Percentiles rank a stretch among this genome's conserved stretches.
These are phyloP conservation scores for Tulasnella sp. DNA, from an alignment of 768 basidiomycete species.

Conservation along the genomic window DNA sequence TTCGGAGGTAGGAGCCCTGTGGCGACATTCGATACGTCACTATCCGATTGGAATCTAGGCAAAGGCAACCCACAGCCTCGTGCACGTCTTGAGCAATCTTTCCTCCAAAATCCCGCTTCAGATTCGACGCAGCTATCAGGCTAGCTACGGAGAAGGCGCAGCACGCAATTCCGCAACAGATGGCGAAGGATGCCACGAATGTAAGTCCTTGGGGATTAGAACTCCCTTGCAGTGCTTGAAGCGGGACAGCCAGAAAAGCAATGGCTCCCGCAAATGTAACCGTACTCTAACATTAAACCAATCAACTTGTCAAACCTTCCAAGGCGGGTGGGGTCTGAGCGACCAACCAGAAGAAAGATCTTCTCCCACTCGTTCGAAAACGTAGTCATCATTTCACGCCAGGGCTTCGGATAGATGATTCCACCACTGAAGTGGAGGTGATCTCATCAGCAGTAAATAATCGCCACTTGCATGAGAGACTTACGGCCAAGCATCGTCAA, in stretches of 20 bases:
- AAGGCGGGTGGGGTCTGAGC: no score
- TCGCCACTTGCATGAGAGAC: not conserved
- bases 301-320: not conserved
- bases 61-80: not conserved
- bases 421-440: not conserved
- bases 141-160: not conserved
- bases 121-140: not conserved
- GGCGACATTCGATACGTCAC: not conserved
- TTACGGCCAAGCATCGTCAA: conserved; percentile 1
- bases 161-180: not conserved
- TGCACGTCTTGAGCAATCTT: not conserved
- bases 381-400: not conserved
- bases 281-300: not conserved
- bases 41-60: not conserved
- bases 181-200: not conserved
- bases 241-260: not conserved
- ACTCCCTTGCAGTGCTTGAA: not conserved
- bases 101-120: conserved; percentile 4
- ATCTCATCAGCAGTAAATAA: not conserved
- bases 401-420: not conserved
- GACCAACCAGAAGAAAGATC: not conserved
- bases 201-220: not conserved
- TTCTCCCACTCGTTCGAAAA: conserved; percentile 1
- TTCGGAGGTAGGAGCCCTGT: not conserved
- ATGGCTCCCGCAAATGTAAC: not conserved